These are phyloP conservation scores for Podospora pseudopauciseta DNA, from an alignment of 495 filamentous ascomycete genomes.

Conservation along the genomic window DNA sequence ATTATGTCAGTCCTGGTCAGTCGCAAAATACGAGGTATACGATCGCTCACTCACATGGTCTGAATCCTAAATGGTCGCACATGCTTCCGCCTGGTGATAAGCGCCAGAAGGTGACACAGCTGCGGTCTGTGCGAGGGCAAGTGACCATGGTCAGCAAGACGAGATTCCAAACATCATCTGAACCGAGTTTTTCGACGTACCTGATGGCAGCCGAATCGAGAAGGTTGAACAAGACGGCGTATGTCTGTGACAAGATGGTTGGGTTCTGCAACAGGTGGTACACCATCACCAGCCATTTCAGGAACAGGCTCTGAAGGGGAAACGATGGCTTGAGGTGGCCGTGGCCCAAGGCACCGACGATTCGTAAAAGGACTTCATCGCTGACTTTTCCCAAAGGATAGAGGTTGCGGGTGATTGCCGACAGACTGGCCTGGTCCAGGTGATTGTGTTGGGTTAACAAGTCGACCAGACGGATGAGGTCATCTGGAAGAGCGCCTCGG, in stretches of 20 bases:
- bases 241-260: conserved; percentile 62
- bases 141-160: conserved; percentile 27
- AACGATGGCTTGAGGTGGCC: conserved; percentile 72
- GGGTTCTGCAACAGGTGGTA: conserved; percentile 70
- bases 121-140: conserved; percentile 28
- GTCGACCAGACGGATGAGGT: conserved; percentile 61
- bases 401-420: conserved; percentile 64
- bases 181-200: conserved; percentile 28
- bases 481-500: conserved; percentile 58
- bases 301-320: conserved; percentile 61
- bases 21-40: not conserved
- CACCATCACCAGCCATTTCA: conserved; percentile 78
- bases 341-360: conserved; percentile 73
- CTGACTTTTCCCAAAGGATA: conserved; percentile 66
- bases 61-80: conserved; percentile 84
- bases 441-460: conserved; percentile 62
- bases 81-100: conserved; percentile 81
- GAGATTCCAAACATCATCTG: conserved; percentile 18
- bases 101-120: conserved; percentile 77
- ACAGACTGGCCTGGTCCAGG: conserved; percentile 71
- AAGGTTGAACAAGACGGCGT: conserved; percentile 76
- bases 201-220: conserved; percentile 75
- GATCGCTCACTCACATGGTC: conserved; percentile 56
- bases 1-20: conserved; percentile 22
- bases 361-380: conserved; percentile 58